Percentiles rank a stretch among this genome's conserved stretches.
phyloP scores from a whole-genome alignment of 768 basidiomycete genomes.

The Sarcomyxa edulis region DNA sequence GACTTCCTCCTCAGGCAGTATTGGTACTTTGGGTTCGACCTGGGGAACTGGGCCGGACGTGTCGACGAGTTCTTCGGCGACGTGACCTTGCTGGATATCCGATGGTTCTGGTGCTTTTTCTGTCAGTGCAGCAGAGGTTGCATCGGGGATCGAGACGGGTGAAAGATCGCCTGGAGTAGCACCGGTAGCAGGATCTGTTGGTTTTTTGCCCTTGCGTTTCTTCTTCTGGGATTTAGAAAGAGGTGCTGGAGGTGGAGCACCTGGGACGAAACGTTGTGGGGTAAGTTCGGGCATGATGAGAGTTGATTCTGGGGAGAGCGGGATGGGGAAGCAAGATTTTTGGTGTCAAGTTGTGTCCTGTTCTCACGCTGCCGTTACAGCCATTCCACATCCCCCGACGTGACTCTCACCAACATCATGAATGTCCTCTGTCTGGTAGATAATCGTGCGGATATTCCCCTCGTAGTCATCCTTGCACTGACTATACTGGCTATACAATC shows the following conservation, averaged over 20 bases:
- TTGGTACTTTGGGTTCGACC: conserved; percentile 32
- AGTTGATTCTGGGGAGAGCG: too few species aligned
- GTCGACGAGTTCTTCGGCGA: conserved; percentile 41
- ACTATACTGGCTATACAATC: too few species aligned
- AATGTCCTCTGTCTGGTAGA: too few species aligned
- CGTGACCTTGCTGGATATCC: conserved; percentile 41
- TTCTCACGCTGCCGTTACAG: conserved; percentile 17
- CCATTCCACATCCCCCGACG: background rate
- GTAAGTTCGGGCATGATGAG: conserved; percentile 13
- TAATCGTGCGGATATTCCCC: too few species aligned
- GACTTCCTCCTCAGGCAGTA: conserved; percentile 40
- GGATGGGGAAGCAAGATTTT: too few species aligned
- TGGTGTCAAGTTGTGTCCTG: too few species aligned
- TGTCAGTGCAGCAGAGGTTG: conserved; percentile 35
- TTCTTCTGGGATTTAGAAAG: conserved; percentile 67
- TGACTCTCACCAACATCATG: conserved; percentile 1
- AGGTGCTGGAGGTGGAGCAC: conserved; percentile 62
- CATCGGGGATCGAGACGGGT: conserved; percentile 40
- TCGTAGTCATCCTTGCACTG: too few species aligned
- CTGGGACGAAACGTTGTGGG: conserved; percentile 61
- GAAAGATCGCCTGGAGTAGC: too few species aligned
- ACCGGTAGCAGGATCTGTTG: conserved; percentile 28
- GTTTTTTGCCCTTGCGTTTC: conserved; percentile 48
- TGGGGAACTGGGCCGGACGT: conserved; percentile 29
- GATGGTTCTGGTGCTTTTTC: conserved; percentile 45